Percentiles rank a stretch among this genome's conserved stretches.
Conservation (phyloP, 73 alveolate species). For the Stentor coeruleus region DNA sequence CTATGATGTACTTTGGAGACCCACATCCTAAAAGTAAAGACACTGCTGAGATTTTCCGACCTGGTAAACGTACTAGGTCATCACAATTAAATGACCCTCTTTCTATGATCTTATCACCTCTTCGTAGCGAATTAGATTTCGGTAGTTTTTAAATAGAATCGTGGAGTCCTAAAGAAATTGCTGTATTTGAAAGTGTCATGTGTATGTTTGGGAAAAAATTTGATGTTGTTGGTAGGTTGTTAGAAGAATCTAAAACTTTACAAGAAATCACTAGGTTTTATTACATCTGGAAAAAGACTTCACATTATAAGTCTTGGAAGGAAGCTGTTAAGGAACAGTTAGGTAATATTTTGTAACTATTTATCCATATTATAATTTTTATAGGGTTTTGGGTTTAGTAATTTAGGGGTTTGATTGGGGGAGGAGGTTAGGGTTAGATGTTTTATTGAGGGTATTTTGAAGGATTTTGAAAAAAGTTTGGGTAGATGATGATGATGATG, state of each 20-base stretch:
- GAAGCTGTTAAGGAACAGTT: too few relatives aligned
- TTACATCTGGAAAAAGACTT: conserved; percentile 36
- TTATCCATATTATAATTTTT: too few relatives aligned
- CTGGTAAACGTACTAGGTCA: conserved; percentile 16
- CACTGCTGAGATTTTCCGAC: not conserved
- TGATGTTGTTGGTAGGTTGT: conserved; percentile 26
- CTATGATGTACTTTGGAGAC: conserved; percentile 11
- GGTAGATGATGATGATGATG: too few relatives aligned
- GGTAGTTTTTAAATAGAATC: conserved; percentile 33
- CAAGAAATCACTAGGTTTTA: conserved; percentile 35
- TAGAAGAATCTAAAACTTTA: conserved; percentile 31
- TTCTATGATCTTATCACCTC: conserved; percentile 32
- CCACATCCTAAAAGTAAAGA: not conserved
- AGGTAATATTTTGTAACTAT: too few relatives aligned
- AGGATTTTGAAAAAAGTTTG: too few relatives aligned
- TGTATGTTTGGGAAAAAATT: conserved; percentile 40
- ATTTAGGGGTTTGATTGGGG: too few relatives aligned
- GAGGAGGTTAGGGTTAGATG: too few relatives aligned
- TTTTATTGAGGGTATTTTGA: too few relatives aligned
- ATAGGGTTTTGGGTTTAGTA: too few relatives aligned
- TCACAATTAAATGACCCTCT: conserved; percentile 26
- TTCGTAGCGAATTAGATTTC: conserved; percentile 31
- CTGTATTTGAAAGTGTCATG: conserved; percentile 40
- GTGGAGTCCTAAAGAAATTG: conserved; percentile 39
- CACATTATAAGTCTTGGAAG: conserved; percentile 43